Evolutionary conservation across 768 basidiomycete genomes (phyloP).

Genomic region (Paxillus rubicundulus): DNA sequence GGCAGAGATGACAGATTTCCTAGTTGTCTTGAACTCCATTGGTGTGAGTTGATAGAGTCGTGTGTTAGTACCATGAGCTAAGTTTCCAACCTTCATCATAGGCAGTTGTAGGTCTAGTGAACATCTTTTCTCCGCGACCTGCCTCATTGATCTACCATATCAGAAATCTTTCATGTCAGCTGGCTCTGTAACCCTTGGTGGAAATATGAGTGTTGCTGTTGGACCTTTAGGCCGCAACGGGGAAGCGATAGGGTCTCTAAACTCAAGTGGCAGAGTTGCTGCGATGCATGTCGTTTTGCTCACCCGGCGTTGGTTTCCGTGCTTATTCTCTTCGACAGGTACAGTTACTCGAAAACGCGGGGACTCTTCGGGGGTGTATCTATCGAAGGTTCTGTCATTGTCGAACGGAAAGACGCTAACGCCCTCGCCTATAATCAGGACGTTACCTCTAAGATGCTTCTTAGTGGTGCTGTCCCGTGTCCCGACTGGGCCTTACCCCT

Average conservation of each 20-base stretch:
- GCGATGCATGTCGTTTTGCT: constrained; percentile 63
- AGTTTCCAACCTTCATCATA: constrained; percentile 21
- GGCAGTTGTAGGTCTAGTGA: constrained; percentile 55
- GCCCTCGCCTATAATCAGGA: constrained; percentile 71
- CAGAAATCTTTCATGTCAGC: constrained; percentile 91
- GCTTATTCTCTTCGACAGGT: constrained; percentile 44
- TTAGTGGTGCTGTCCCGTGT: constrained; percentile 70
- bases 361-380: constrained; percentile 94
- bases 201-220: constrained; percentile 84
- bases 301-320: background rate
- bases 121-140: background rate
- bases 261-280: constrained; percentile 80
- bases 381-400: constrained; percentile 84
- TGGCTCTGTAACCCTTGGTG: constrained; percentile 86
- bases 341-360: constrained; percentile 88
- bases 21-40: constrained; percentile 82
- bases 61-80: constrained; percentile 7
- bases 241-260: constrained; percentile 83
- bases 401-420: constrained; percentile 94
- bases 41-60: constrained; percentile 46
- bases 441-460: constrained; percentile 75
- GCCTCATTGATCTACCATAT: constrained; percentile 15
- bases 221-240: constrained; percentile 94
- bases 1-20: constrained; percentile 87
- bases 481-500: constrained; percentile 80